A percentile compares a stretch with the other conserved stretches of the same genome.
Conservation (phyloP, 2,329 filamentous ascomycete species). For the Mariannaea elegans region DNA sequence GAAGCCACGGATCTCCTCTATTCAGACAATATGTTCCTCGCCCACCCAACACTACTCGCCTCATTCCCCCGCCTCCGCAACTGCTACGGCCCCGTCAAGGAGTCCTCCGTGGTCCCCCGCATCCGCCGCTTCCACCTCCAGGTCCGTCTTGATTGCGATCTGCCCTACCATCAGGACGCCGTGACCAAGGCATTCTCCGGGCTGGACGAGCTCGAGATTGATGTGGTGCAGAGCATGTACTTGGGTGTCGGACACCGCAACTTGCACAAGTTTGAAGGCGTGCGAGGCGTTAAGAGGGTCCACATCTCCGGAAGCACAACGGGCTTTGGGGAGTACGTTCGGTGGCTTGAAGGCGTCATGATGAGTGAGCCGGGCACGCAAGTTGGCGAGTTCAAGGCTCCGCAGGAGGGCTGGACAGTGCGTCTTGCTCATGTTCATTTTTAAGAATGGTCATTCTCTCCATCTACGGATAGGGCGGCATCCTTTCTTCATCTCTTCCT, state of each 20-base stretch:
- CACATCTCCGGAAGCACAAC: constrained; percentile 48
- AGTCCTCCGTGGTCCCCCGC: constrained; percentile 40
- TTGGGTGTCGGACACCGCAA: constrained; percentile 49
- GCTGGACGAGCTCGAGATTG: constrained; percentile 50
- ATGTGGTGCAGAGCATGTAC: constrained; percentile 51
- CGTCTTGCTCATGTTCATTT: constrained; percentile 37
- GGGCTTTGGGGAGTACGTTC: constrained; percentile 54
- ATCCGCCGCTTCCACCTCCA: constrained; percentile 52
- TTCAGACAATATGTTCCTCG: constrained; percentile 53
- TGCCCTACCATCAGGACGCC: constrained; percentile 42
- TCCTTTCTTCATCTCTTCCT: not conserved
- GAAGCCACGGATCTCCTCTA: constrained; percentile 55
- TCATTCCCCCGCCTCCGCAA: constrained; percentile 51
- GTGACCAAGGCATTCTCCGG: constrained; percentile 48
- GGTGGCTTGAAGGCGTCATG: constrained; percentile 52
- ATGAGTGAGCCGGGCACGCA: constrained; percentile 37
- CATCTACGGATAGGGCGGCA: not conserved
- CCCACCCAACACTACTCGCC: constrained; percentile 52
- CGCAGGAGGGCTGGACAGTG: constrained; percentile 34
- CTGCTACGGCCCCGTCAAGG: constrained; percentile 44
- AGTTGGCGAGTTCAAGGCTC: constrained; percentile 31
- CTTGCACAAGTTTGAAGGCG: constrained; percentile 52
- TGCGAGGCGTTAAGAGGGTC: constrained; percentile 51
- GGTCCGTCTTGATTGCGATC: constrained; percentile 53
- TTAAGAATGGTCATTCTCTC: constrained; percentile 8